Percentiles rank a stretch among this genome's conserved stretches.
These are phyloP conservation scores for Pseudonitzschia multistriata DNA, from an alignment of 108 stramenopile species.

Conservation along the genomic window DNA sequence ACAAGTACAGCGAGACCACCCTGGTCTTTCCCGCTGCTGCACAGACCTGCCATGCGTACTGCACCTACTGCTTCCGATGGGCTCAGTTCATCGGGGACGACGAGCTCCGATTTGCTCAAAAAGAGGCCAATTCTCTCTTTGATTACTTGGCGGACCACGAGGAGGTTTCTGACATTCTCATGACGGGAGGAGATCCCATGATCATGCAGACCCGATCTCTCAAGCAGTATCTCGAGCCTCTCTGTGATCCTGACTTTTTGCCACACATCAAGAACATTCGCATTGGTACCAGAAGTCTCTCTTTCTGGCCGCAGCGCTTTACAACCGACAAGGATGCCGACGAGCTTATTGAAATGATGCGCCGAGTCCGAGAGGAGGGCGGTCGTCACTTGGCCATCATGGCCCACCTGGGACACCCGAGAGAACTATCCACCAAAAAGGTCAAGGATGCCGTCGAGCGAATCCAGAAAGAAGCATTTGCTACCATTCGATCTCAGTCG, in stretches of 20 bases:
- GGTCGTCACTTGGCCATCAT: conserved; percentile 58
- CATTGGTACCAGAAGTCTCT: conserved; percentile 55
- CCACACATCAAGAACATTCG: conserved; percentile 63
- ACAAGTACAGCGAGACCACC: conserved; percentile 64
- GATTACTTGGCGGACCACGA: conserved; percentile 46
- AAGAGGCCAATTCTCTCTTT: conserved; percentile 51
- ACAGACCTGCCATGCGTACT: conserved; percentile 64
- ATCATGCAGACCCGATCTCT: conserved; percentile 53
- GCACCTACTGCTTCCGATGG: conserved; percentile 72
- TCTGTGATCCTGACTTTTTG: conserved; percentile 45
- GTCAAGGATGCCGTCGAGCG: conserved; percentile 45
- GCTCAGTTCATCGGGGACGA: conserved; percentile 62
- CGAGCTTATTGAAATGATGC: conserved; percentile 43
- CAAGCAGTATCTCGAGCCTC: conserved; percentile 52
- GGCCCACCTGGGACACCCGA: conserved; percentile 53
- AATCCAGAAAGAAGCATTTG: conserved; percentile 48
- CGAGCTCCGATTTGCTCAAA: conserved; percentile 56
- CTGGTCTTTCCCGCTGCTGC: conserved; percentile 58
- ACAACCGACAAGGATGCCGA: conserved; percentile 60
- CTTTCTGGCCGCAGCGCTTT: conserved; percentile 69
- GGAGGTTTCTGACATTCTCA: conserved; percentile 55
- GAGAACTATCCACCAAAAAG: conserved; percentile 45
- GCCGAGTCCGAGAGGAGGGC: conserved; percentile 45
- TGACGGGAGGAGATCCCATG: conserved; percentile 72
- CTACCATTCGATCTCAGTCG: conserved; percentile 57